Conservation (phyloP, 306 rosid species). For the Cucurbita pepo region DNA sequence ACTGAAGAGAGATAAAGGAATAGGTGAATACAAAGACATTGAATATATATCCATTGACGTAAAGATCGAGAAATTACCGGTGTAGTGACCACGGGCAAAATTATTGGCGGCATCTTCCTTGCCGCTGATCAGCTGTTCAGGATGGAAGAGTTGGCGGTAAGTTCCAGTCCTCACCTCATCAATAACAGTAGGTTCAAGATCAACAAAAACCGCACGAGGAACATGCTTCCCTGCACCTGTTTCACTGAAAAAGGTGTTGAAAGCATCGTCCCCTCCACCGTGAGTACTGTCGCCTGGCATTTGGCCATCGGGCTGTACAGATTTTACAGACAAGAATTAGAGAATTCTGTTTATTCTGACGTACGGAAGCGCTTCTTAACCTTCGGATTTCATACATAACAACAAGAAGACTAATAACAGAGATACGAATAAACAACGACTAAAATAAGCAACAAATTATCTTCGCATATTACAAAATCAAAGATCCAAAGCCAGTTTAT, state of each 20-base stretch:
- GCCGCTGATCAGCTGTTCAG: conserved; percentile 70
- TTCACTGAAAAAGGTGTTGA: conserved; percentile 80
- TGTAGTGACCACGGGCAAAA: conserved; percentile 80
- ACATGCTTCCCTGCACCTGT: conserved; percentile 78
- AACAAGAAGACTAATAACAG: background rate
- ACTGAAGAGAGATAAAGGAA: conserved; percentile 18
- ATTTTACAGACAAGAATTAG: background rate
- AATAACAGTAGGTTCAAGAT: conserved; percentile 72
- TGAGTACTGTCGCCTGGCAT: conserved; percentile 59
- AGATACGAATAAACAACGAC: background rate
- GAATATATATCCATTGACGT: too few relatives aligned
- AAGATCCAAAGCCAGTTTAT: background rate
- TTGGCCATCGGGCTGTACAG: conserved; percentile 55
- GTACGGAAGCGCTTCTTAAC: background rate
- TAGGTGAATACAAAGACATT: background rate
- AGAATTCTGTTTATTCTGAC: background rate
- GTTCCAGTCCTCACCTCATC: conserved; percentile 74
- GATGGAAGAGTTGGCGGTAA: conserved; percentile 67
- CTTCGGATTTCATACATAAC: too few relatives aligned
- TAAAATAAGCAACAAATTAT: background rate
- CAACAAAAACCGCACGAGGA: conserved; percentile 72
- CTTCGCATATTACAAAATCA: background rate
- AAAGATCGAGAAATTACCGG: conserved; percentile 22
- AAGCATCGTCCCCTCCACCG: conserved; percentile 77
- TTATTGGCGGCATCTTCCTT: conserved; percentile 80